These are phyloP conservation scores for Chaetomium globosum DNA, from an alignment of 2,329 filamentous ascomycete genomes.

Conservation along the genomic window DNA sequence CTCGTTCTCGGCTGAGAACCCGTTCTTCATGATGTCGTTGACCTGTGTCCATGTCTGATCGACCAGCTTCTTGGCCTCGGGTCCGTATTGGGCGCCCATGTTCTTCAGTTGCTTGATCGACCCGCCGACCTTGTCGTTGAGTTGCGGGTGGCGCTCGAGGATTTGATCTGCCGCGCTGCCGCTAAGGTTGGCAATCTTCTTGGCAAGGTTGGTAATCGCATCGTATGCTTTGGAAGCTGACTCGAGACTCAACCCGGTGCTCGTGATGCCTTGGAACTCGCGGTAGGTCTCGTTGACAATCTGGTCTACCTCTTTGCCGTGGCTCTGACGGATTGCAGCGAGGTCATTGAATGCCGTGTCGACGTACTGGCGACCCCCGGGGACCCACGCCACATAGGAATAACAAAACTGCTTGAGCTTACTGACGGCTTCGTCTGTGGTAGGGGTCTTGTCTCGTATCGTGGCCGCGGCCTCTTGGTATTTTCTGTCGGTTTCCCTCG, in stretches of 20 bases:
- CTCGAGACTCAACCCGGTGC: slow-evolving; percentile 62
- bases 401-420: slow-evolving; percentile 68
- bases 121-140: slow-evolving; percentile 72
- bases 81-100: slow-evolving; percentile 69
- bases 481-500: slow-evolving; percentile 61
- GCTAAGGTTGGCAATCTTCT: slow-evolving; percentile 62
- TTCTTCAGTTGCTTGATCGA: slow-evolving; percentile 69
- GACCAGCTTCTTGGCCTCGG: slow-evolving; percentile 75
- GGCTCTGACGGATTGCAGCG: slow-evolving; percentile 67
- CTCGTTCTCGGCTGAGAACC: slow-evolving; percentile 56
- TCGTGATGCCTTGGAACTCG: slow-evolving; percentile 64
- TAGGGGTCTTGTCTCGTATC: slow-evolving; percentile 64
- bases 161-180: slow-evolving; percentile 66
- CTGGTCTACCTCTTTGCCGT: slow-evolving; percentile 69
- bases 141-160: slow-evolving; percentile 70
- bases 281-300: slow-evolving; percentile 69
- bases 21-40: slow-evolving; percentile 63
- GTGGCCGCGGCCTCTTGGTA: slow-evolving; percentile 62
- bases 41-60: slow-evolving; percentile 71
- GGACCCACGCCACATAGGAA: slow-evolving; percentile 71
- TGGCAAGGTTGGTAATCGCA: slow-evolving; percentile 63
- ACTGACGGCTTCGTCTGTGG: slow-evolving; percentile 66
- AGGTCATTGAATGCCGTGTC: slow-evolving; percentile 71
- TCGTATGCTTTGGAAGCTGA: slow-evolving; percentile 64
- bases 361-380: slow-evolving; percentile 69